Percentiles rank a stretch among this genome's conserved stretches.
phyloP scores from a whole-genome alignment of 2,329 filamentous ascomycete species.

The Neonectria magnoliae region DNA sequence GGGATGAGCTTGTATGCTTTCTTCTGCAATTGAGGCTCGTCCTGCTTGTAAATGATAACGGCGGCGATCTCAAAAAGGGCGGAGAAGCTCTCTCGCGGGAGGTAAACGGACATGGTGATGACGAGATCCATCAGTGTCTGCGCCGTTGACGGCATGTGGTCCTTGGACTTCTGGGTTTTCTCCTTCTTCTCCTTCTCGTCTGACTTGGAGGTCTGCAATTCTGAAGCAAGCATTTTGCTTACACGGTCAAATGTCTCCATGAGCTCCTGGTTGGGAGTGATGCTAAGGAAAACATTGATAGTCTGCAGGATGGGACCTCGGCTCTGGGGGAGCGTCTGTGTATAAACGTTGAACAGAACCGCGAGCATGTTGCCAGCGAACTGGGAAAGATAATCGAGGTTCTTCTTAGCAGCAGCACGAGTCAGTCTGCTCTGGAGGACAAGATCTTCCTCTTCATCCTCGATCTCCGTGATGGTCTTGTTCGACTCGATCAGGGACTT shows the following conservation, averaged over 20 bases:
- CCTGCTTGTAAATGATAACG: slow-evolving; percentile 80
- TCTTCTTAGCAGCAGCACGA: slow-evolving; percentile 78
- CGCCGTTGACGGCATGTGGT: slow-evolving; percentile 88
- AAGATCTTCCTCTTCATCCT: slow-evolving; percentile 75
- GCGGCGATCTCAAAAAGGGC: slow-evolving; percentile 88
- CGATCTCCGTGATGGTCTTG: slow-evolving; percentile 78
- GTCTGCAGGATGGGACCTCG: slow-evolving; percentile 91
- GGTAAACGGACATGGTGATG: slow-evolving; percentile 93
- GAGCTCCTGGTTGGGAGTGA: slow-evolving; percentile 81
- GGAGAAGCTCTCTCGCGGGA: slow-evolving; percentile 86
- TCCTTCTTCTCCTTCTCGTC: slow-evolving; percentile 69
- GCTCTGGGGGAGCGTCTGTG: slow-evolving; percentile 91
- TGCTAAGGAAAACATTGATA: slow-evolving; percentile 93
- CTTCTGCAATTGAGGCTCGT: slow-evolving; percentile 95
- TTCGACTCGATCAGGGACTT: slow-evolving; percentile 93
- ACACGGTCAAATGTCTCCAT: slow-evolving; percentile 90
- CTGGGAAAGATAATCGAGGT: slow-evolving; percentile 80
- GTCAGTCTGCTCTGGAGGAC: slow-evolving; percentile 82
- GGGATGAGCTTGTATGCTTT: slow-evolving; percentile 99
- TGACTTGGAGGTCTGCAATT: slow-evolving; percentile 67
- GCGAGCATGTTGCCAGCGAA: slow-evolving; percentile 91
- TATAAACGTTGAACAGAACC: slow-evolving; percentile 99
- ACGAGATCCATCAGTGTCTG: slow-evolving; percentile 97
- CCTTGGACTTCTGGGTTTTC: slow-evolving; percentile 68
- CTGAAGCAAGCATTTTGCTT: slow-evolving; percentile 80